Percentiles rank a stretch among this genome's conserved stretches.
Evolutionary conservation across 2,329 filamentous ascomycete species (phyloP).

Genomic region (Arthroderma sp.): DNA sequence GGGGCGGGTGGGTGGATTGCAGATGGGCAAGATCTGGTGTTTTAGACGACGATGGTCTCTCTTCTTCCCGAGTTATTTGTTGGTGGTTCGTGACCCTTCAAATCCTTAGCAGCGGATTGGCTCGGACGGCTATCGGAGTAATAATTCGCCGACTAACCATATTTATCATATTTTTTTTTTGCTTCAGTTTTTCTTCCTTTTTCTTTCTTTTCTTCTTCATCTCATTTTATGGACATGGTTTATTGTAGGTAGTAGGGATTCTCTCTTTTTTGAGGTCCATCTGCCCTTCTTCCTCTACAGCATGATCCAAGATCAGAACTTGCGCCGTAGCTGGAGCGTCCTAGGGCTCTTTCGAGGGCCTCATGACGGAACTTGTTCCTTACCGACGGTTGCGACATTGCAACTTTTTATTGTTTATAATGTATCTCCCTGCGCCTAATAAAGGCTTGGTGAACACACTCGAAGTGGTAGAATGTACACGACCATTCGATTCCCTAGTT

Average conservation of each 20-base stretch:
- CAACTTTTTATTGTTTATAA: too few relatives aligned
- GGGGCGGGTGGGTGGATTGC: neutral
- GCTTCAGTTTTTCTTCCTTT: conserved; percentile 12
- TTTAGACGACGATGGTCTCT: conserved; percentile 1
- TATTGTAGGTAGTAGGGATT: conserved; percentile 50
- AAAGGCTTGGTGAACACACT: too few relatives aligned
- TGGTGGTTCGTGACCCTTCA: conserved; percentile 15
- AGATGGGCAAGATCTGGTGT: neutral
- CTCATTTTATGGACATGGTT: conserved; percentile 50
- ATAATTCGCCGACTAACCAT: conserved; percentile 16
- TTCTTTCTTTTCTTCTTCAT: conserved; percentile 23
- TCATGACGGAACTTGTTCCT: conserved; percentile 49
- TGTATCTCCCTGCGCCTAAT: too few relatives aligned
- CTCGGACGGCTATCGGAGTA: conserved; percentile 19
- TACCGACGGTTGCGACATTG: conserved; percentile 52
- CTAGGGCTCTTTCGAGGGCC: conserved; percentile 32
- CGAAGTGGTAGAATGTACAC: too few relatives aligned
- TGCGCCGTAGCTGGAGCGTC: conserved; percentile 53
- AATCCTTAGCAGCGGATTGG: conserved; percentile 29
- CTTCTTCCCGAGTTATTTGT: conserved; percentile 1
- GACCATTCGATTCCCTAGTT: too few relatives aligned
- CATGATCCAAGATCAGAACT: conserved; percentile 46
- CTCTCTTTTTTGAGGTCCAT: conserved; percentile 11
- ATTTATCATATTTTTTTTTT: neutral
- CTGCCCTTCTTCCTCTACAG: conserved; percentile 48